Evolutionary conservation across 768 basidiomycete species (phyloP).

Genomic region (Rhodotorula graminis): DNA sequence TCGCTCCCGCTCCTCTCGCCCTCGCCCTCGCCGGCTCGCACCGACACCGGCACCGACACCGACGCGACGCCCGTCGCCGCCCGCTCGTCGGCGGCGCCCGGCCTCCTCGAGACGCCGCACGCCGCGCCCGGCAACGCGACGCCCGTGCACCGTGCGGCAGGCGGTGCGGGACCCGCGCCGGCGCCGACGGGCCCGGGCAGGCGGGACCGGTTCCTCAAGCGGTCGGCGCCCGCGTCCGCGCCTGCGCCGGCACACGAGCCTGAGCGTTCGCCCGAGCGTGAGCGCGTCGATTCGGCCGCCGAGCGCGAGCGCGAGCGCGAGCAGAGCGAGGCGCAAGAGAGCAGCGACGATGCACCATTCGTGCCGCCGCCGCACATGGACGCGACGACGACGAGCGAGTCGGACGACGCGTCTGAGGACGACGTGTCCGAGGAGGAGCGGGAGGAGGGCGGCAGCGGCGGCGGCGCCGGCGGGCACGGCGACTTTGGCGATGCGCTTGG

Average conservation of each 20-base stretch:
- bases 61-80: background rate
- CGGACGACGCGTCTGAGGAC: background rate
- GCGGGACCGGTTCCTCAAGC: slow-evolving; percentile 7
- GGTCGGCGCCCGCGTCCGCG: background rate
- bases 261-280: background rate
- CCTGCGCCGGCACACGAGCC: background rate
- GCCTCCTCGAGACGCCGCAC: background rate
- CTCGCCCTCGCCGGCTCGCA: background rate
- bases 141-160: background rate
- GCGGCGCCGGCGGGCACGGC: too few species aligned
- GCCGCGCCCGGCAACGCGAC: background rate
- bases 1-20: slow-evolving; percentile 2
- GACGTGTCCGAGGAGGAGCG: background rate
- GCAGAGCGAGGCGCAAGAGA: background rate
- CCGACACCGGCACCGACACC: background rate
- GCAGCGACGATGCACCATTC: slow-evolving; percentile 1
- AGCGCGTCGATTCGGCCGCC: too few species aligned
- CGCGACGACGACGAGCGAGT: background rate
- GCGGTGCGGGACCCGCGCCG: too few species aligned
- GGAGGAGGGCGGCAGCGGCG: too few species aligned
- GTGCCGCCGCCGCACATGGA: background rate
- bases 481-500: background rate
- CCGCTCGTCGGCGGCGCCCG: background rate
- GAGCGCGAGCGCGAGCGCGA: too few species aligned
- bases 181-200: background rate